phyloP scores from a whole-genome alignment of 179 eudicot genomes.

The Sideroxylon spinosum region DNA sequence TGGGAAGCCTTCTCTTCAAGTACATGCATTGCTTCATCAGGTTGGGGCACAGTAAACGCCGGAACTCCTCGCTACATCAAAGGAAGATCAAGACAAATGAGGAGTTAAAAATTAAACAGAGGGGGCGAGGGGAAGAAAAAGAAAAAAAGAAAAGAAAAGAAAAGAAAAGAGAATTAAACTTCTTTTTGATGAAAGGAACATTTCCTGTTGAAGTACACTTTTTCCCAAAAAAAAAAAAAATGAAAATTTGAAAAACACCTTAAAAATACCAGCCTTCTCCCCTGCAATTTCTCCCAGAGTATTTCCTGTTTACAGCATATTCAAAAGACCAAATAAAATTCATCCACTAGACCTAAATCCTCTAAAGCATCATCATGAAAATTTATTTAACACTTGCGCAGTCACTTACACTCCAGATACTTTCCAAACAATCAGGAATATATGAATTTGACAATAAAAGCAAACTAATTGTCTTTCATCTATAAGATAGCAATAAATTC shows the following conservation, averaged over 20 bases:
- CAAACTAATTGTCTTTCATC: neutral
- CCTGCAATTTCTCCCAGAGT: conserved; percentile 95
- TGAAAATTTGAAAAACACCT: conserved; percentile 38
- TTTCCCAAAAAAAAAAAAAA: neutral
- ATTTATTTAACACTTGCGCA: neutral
- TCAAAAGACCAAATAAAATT: conserved; percentile 9
- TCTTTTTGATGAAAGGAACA: neutral
- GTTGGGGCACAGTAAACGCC: conserved; percentile 92
- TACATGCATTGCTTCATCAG: conserved; percentile 88
- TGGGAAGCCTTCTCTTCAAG: conserved; percentile 76
- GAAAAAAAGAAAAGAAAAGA: neutral
- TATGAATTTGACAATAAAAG: neutral
- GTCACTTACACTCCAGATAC: neutral
- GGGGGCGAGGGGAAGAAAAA: neutral
- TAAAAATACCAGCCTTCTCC: conserved; percentile 94
- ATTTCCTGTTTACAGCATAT: conserved; percentile 51
- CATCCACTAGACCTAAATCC: neutral
- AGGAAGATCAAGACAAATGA: conserved; percentile 10
- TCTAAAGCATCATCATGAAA: neutral
- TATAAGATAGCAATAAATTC: neutral
- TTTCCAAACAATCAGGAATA: neutral
- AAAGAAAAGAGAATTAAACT: neutral
- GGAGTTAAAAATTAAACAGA: neutral
- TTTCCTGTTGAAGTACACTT: neutral
- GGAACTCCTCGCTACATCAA: conserved; percentile 68